Evolutionary conservation across 2,329 filamentous ascomycete genomes (phyloP), one percentile per base, ranked within the genome.

Genomic region (Pestalotiopsis sp.): DNA sequence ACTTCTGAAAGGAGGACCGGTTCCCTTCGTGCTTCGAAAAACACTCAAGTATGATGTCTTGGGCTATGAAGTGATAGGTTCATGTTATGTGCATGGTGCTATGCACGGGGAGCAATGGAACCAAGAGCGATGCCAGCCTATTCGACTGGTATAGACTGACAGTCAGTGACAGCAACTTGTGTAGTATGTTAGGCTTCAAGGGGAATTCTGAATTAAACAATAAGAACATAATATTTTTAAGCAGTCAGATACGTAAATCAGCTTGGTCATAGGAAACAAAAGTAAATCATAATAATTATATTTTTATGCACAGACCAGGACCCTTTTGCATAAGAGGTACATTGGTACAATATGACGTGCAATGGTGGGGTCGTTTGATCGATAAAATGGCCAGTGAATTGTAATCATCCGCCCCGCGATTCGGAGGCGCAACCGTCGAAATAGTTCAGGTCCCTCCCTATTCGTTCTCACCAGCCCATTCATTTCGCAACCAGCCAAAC

Each of bases 341-440:
- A 7, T 36, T 36, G 12, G n/a, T 39, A 62, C 31, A 39, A 39
- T 20, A 64, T 64, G 61, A 64, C 61, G 61, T 64, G 61, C 61
- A 31, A 62, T 52, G 61, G 61, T 39, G 61, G 61, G 61, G 61
- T 64, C 12, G 23, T 45, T 31, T 23, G 61, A 49, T 64, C 61
- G 61, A 64, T 64, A 45, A 64, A 39, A 52, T 39, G 20, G 38
- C 61, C 36, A 31, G n/a, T 20, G 59, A 64, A 64, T 64, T 64
- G 61, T 64, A 23, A 64, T 64, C 61, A 64, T 17, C 36, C 41
- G 39, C 61, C 61, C 61, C 61, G 61, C 61, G 61, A 45, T 64
- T 64, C 61, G 61, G 61, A 64, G 61, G 38, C 20, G 61, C 38
- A 31, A 45, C 31, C 36, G 61, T 36, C n/a, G 45, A 52, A 52